Percentiles rank a stretch among this genome's conserved stretches.
Conservation (phyloP, 2,329 filamentous ascomycete genomes). For the Pseudogymnoascus sp. region DNA sequence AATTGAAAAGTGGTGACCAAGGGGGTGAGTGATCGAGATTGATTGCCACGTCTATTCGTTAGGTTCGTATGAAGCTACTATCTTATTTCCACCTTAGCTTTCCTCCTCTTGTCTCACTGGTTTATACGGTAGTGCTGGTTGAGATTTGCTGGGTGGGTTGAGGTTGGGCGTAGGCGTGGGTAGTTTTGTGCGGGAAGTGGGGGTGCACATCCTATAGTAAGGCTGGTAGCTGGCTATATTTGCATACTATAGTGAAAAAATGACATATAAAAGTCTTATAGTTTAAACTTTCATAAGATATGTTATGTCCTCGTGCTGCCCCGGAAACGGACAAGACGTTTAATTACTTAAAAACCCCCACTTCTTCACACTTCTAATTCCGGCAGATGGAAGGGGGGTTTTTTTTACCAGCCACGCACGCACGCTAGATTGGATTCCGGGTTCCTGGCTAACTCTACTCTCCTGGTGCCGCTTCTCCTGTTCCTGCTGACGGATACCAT, state of each 20-base stretch:
- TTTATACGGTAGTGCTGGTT: too few relatives aligned
- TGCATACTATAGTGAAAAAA: not conserved
- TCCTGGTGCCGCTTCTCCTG: too few relatives aligned
- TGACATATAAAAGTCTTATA: not conserved
- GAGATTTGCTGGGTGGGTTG: not conserved
- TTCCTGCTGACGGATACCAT: too few relatives aligned
- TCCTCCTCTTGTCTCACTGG: not conserved
- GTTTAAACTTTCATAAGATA: not conserved
- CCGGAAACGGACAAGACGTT: not conserved
- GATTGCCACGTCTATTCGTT: too few relatives aligned
- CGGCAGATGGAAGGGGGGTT: not conserved
- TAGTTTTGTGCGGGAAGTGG: too few relatives aligned
- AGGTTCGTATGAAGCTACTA: not conserved
- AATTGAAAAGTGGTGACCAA: not conserved
- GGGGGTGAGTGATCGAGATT: not conserved
- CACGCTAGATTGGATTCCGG: not conserved
- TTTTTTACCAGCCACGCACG: too few relatives aligned
- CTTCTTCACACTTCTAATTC: not conserved
- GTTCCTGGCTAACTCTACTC: not conserved
- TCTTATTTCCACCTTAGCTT: not conserved
- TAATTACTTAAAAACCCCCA: not conserved
- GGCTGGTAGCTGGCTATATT: too few relatives aligned
- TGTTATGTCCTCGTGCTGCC: not conserved
- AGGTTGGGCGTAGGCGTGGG: not conserved
- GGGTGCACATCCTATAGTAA: too few relatives aligned